Percentiles rank a stretch among this genome's conserved stretches.
phyloP scores from a whole-genome alignment of 257 asterid genomes.

The Handroanthus guayacan region DNA sequence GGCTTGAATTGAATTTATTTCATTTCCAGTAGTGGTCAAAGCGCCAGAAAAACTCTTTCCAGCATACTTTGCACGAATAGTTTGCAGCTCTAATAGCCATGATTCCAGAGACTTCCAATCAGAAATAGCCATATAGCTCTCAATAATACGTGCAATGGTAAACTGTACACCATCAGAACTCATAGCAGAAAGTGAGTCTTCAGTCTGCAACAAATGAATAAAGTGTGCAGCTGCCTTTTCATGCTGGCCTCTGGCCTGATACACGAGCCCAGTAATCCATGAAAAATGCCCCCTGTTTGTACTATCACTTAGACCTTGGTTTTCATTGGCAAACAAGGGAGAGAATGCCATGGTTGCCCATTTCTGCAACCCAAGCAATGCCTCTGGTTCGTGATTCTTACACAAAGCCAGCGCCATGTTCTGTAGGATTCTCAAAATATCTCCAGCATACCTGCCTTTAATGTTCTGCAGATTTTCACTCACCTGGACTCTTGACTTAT shows the following conservation, averaged over 20 bases:
- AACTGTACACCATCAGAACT: conserved; percentile 92
- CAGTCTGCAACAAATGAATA: conserved; percentile 81
- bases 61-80: conserved; percentile 82
- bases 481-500: conserved; percentile 69
- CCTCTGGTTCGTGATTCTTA: conserved; percentile 79
- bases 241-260: conserved; percentile 90
- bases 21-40: conserved; percentile 96
- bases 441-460: conserved; percentile 73
- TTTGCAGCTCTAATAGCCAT: conserved; percentile 94
- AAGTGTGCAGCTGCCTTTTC: conserved; percentile 97
- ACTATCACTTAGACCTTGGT: conserved; percentile 51
- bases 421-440: conserved; percentile 64
- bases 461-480: conserved; percentile 68
- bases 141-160: conserved; percentile 83
- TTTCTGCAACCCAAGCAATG: conserved; percentile 81
- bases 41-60: conserved; percentile 95
- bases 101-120: conserved; percentile 98
- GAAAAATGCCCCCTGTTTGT: conserved; percentile 66
- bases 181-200: conserved; percentile 84
- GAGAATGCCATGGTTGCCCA: conserved; percentile 80
- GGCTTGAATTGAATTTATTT: conserved; percentile 87
- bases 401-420: conserved; percentile 81
- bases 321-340: conserved; percentile 75
- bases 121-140: conserved; percentile 82
- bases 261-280: conserved; percentile 92